Base-by-base conservation (phyloP, 2,329 filamentous ascomycete species). In the Calonectria hawksworthii region DNA sequence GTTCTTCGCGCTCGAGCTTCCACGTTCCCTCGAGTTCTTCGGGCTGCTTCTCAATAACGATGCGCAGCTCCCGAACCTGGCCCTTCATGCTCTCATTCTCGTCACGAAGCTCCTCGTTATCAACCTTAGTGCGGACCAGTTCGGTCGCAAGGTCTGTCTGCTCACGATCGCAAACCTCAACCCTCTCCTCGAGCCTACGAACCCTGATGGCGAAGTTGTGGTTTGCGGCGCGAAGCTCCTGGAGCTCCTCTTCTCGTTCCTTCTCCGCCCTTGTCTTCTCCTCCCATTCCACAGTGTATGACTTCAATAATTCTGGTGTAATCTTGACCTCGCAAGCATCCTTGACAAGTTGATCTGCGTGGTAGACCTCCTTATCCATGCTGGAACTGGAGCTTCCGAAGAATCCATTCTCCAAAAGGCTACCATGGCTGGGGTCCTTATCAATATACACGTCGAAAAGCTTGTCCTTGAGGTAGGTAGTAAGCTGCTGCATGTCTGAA, bases 401-500 rank as follows among this genome's bases (percentile, higher is more conserved):
- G 89, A 99, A 99, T 18, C 97, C 97, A 54, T 96, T 98, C 84
- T 99, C 97, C 1, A 99, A 91, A 63, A 99, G 94, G 21, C 96
- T 98, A 66, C 93, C 96, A n/a, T 96, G 93, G 3, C 96, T 98
- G 0, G 97, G 97, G 10, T 96, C 92, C 80, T 96, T 94, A 85
- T 99, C 97, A 76, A 99, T 98, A 85, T 99, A 99, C 50, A 96
- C 96, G 82, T 99, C 97, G 77, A 99, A 99, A 0, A 99, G 83
- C 78, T 94, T 94, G 84, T 99, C 97, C 83, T 98, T 98, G 32
- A 99, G 89, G 86, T 98, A 98, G 4, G 91, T 94, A 0, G 96
- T 98, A 64, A 99, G 89, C 52, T 94, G 92, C 64, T 93, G 90
- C 96, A 99, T 99, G 82, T 99, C 97, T 52, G 94, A 94, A 91